A percentile compares a stretch with the other conserved stretches of the same genome.
Evolutionary conservation across 2,329 filamentous ascomycete species (phyloP).

Genomic region (Calonectria hawksworthii): DNA sequence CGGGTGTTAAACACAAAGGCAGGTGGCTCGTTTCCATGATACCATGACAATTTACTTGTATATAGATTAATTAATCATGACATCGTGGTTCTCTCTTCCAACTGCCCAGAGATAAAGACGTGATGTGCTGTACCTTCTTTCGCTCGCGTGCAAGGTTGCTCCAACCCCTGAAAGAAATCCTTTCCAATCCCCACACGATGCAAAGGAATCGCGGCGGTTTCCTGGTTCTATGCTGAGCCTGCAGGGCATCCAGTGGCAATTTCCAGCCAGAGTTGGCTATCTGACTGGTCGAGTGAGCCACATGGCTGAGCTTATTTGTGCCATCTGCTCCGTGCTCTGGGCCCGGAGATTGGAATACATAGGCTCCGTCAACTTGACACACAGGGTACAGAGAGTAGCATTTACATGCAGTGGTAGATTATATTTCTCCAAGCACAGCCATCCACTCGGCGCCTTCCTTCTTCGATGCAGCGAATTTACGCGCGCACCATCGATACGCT

Average conservation of each 20-base stretch:
- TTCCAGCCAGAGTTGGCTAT: conserved; percentile 16
- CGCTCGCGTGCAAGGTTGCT: not conserved
- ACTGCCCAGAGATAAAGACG: not conserved
- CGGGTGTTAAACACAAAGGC: not conserved
- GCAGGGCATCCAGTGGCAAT: conserved; percentile 15
- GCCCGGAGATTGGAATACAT: conserved; percentile 28
- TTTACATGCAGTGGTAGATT: not conserved
- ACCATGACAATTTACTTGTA: not conserved
- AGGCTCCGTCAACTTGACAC: conserved; percentile 20
- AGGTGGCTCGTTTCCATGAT: not conserved
- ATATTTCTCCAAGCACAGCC: not conserved
- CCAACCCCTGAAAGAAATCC: conserved; percentile 21
- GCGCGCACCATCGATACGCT: not conserved
- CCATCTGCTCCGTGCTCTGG: conserved; percentile 23
- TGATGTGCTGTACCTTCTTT: not conserved
- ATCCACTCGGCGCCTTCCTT: not conserved
- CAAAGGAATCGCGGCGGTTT: not conserved
- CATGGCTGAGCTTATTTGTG: conserved; percentile 32
- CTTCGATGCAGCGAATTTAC: not conserved
- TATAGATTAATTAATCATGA: not conserved
- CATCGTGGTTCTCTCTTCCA: not conserved
- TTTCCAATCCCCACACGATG: not conserved
- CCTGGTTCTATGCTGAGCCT: not conserved
- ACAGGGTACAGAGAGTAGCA: not conserved
- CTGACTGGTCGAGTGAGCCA: conserved; percentile 2